Base-by-base conservation (phyloP, 2,329 filamentous ascomycete species). In the Colletotrichum gloeosporioides region DNA sequence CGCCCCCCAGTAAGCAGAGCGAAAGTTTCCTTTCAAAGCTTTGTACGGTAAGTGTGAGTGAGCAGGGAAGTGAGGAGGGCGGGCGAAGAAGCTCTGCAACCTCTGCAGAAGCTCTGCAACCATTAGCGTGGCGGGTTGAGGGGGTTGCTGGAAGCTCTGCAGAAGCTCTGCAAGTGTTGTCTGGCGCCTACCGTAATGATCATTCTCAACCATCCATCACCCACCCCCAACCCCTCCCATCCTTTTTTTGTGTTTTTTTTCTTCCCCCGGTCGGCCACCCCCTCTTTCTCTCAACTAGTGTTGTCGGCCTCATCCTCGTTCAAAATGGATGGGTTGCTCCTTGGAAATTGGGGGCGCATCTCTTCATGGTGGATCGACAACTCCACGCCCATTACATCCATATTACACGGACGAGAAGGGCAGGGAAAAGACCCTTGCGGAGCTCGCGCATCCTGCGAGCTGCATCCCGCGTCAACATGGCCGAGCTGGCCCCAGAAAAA, bases 61-160 rank as follows among this genome's bases (percentile, higher is more conserved):
- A 49, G 31, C 22, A 53, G 65, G 65, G 39, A 68, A 55, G 34
- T 31, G 63, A 29, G 36, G 22, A 66, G 13, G 29, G 36, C 8
- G 22, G 27, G n/a, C 36, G 32, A 31, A 64, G 27, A 25, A 36
- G 44, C 31, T 62, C 29, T 22, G 34, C 29, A 76, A 76, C 69
- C 73, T 76, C 73, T 73, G 36, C 25, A 44, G 36, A 76, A 76
- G 73, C 73, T 76, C 73, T 76, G 69, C 69, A 76, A 76, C 73
- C 59, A 31, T 49, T 73, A 76, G 73, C 73, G 59, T 49, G 44
- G 57, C 12, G 49, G 39, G 55, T 68, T 68, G 69, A 53, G 63
- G 70, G 68, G 70, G 69, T 75, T 75, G 69, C 57, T 55, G 44
- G 63, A 75, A 68, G 69, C 63, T 75, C 62, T 75, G 63, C 69